Conservation (phyloP, 2,329 filamentous ascomycete species). For the Cryphonectria parasitica region DNA sequence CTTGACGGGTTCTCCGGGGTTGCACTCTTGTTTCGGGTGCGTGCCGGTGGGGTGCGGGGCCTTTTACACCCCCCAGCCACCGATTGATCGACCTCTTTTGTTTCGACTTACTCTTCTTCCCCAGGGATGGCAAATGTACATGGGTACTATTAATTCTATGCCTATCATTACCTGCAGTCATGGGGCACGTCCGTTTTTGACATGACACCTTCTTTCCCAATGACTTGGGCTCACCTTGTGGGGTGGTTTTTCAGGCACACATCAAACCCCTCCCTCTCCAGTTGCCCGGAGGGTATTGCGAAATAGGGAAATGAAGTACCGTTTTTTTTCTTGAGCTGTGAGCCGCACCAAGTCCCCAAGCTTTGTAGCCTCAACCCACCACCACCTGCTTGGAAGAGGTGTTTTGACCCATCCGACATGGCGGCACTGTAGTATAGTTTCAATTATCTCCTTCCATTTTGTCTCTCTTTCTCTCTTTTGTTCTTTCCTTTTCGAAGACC, state of each 20-base stretch:
- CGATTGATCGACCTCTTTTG: background rate
- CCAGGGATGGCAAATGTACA: too few relatives aligned
- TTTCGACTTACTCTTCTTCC: background rate
- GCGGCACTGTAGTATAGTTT: background rate
- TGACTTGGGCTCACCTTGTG: too few relatives aligned
- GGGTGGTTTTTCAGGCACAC: too few relatives aligned
- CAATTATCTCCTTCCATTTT: too few relatives aligned
- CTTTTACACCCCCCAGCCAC: background rate
- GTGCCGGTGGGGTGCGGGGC: background rate
- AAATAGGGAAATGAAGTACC: background rate
- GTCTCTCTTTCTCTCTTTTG: background rate
- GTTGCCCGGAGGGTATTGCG: background rate
- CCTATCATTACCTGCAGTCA: too few relatives aligned
- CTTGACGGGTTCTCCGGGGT: background rate
- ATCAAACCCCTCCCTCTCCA: too few relatives aligned
- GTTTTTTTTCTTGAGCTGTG: background rate
- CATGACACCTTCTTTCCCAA: background rate
- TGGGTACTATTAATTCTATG: too few relatives aligned
- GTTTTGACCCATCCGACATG: too few relatives aligned
- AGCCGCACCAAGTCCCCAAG: background rate
- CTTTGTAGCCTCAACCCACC: background rate
- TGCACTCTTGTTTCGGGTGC: slow-evolving; percentile 7
- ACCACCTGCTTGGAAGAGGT: too few relatives aligned
- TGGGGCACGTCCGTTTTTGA: background rate
- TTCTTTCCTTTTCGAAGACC: background rate